A percentile compares a stretch with the other conserved stretches of the same genome.
Conservation (phyloP, 306 rosid species). For the Heteromeles arbutifolia region DNA sequence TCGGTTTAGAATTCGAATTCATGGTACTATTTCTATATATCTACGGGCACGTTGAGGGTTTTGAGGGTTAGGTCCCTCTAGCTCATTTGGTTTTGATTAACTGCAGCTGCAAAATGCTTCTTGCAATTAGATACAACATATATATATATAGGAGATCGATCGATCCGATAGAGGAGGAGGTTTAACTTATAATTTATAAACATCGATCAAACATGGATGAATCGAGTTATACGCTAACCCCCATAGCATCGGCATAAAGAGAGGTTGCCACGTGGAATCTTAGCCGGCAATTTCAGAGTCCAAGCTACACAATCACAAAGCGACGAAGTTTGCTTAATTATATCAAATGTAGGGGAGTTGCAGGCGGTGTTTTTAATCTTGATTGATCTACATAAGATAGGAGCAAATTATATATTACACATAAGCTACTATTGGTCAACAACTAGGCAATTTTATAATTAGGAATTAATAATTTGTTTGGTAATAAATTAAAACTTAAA, state of each 20-base stretch:
- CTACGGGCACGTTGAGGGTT: neutral
- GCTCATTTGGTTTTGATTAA: too few species aligned
- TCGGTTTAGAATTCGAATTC: neutral
- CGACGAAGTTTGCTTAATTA: neutral
- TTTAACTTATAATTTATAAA: too few species aligned
- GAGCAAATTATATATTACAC: neutral
- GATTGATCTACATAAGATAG: neutral
- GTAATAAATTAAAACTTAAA: neutral
- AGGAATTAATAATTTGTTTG: neutral
- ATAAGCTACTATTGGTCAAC: neutral
- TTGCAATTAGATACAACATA: too few species aligned
- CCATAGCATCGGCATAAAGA: neutral
- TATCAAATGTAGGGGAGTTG: slow-evolving; percentile 50
- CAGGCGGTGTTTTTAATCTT: slow-evolving; percentile 90
- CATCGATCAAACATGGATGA: too few species aligned
- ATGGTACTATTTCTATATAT: too few species aligned
- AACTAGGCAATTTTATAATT: neutral
- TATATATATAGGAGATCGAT: too few species aligned
- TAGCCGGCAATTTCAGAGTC: slow-evolving; percentile 1
- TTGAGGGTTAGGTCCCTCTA: too few species aligned
- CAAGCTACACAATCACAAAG: neutral
- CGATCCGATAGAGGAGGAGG: too few species aligned
- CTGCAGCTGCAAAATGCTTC: too few species aligned
- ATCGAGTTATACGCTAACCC: too few species aligned
- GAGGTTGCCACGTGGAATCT: neutral